Base-by-base conservation (phyloP, 2,329 filamentous ascomycete genomes). In the Sclerotiophoma versabilis region DNA sequence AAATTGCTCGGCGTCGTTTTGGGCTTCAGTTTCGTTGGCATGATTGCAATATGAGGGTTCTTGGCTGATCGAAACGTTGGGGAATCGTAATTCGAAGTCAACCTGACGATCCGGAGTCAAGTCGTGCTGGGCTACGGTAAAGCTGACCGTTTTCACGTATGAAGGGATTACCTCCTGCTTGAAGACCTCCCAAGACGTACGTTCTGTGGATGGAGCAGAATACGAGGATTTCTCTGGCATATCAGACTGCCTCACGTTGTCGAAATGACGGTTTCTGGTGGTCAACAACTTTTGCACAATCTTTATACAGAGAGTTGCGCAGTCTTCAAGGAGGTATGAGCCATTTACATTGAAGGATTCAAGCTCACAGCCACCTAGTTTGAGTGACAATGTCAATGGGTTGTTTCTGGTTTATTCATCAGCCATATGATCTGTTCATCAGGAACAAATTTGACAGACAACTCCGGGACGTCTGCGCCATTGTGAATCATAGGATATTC, bases 101-200 rank as follows among this genome's bases (percentile, higher is more conserved):
- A 23, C 20, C n/a, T 20, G 22, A 14, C 19, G 29, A 8, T 34
- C 22, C 14, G 25, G 1, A 4, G 15, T 45, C 9, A 53, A 10
- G n/a, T 47, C 42, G n/a, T 22, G 12, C 5, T 6, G 12, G 0
- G 15, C 17, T n/a, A 53, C 42, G 5, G 4, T 6, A 10, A 53
- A 46, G 36, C 36, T 41, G 27, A 52, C 43, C n/a, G 2, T 14
- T 17, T 36, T 23, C 4, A 53, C 36, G 23, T 42, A 53, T 7
- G 42, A 14, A 9, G 49, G 49, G 4, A 53, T 11, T 1, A 47
- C 4, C 4, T 19, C 10, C n/a, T 42, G 33, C 6, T 27, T 38
- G 20, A 36, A 2, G 1, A 5, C 11, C 3, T 33, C 22, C 39
- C 48, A 51, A 0, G 32, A n/a, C 5, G 29, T 19, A 11, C n/a